phyloP scores from a whole-genome alignment of 1,284 basidiomycete species.

The Ustilago vetiveriae region DNA sequence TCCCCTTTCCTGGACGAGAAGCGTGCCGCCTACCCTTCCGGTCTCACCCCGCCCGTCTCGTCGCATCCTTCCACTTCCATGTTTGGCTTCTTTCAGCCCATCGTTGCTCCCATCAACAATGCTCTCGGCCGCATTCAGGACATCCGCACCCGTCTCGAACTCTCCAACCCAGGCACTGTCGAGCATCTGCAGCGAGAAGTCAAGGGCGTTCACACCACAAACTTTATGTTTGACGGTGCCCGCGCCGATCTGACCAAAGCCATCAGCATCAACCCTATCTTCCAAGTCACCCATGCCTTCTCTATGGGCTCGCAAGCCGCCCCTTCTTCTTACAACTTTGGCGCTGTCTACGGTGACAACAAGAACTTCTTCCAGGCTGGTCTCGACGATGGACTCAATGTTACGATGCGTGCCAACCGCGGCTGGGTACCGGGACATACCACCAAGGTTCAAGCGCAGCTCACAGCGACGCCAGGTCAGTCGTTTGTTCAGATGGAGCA shows the following conservation, averaged over 20 bases:
- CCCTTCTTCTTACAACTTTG: slow-evolving; percentile 86
- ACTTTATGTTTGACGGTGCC: slow-evolving; percentile 96
- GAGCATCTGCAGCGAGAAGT: slow-evolving; percentile 63
- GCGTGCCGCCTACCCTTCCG: slow-evolving; percentile 38
- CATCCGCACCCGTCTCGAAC: slow-evolving; percentile 52
- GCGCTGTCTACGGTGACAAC: slow-evolving; percentile 88
- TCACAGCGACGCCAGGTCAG: slow-evolving; percentile 68
- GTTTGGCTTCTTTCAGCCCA: slow-evolving; percentile 53
- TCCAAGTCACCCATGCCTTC: slow-evolving; percentile 98
- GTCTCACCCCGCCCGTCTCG: slow-evolving; percentile 41
- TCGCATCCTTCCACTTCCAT: slow-evolving; percentile 42
- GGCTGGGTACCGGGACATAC: slow-evolving; percentile 83
- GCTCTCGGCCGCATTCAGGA: slow-evolving; percentile 43
- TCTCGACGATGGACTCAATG: slow-evolving; percentile 89
- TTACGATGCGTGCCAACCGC: slow-evolving; percentile 89
- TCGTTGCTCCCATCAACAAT: slow-evolving; percentile 52
- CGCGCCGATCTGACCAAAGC: slow-evolving; percentile 95
- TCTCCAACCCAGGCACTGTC: slow-evolving; percentile 64
- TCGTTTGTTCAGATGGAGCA: slow-evolving; percentile 83
- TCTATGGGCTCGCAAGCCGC: slow-evolving; percentile 74
- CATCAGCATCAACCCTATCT: slow-evolving; percentile 90
- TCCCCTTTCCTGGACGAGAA: slow-evolving; percentile 48
- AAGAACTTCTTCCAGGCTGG: slow-evolving; percentile 87
- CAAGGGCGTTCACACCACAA: slow-evolving; percentile 83
- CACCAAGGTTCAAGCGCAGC: slow-evolving; percentile 90